A percentile compares a stretch with the other conserved stretches of the same genome.
Conservation (phyloP, 2,329 filamentous ascomycete genomes). For the Microcyclosporella mali region DNA sequence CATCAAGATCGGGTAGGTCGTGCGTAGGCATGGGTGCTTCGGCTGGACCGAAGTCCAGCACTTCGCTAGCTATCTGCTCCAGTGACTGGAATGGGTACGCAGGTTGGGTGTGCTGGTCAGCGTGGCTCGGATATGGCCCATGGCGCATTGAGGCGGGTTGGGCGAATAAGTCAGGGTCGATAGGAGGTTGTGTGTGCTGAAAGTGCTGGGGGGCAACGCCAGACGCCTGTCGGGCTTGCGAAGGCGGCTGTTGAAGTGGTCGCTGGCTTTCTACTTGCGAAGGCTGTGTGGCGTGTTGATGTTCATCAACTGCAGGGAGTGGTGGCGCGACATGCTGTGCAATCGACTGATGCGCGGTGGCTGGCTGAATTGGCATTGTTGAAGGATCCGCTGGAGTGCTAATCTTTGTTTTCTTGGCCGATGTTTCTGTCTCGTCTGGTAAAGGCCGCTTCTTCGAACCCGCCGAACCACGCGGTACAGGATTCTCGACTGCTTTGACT, state of each 20-base stretch:
- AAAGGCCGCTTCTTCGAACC: slow-evolving; percentile 47
- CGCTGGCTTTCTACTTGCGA: not conserved
- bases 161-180: slow-evolving; percentile 18
- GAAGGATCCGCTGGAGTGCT: not conserved
- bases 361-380: too few species aligned
- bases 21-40: not conserved
- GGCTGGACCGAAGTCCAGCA: slow-evolving; percentile 14
- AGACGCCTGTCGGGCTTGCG: slow-evolving; percentile 4
- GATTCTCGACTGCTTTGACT: slow-evolving; percentile 56
- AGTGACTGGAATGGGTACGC: slow-evolving; percentile 27
- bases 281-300: too few species aligned
- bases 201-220: slow-evolving; percentile 2
- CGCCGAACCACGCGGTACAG: slow-evolving; percentile 53
- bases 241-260: slow-evolving; percentile 8
- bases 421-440: slow-evolving; percentile 32
- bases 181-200: slow-evolving; percentile 14
- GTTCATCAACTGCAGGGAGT: too few species aligned
- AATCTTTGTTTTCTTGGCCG: slow-evolving; percentile 20
- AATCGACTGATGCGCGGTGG: not conserved
- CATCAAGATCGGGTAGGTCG: slow-evolving; percentile 27
- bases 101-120: slow-evolving; percentile 18
- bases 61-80: slow-evolving; percentile 33
- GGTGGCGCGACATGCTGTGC: not conserved
- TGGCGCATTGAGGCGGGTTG: slow-evolving; percentile 9
- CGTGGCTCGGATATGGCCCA: slow-evolving; percentile 1